These are phyloP conservation scores for Rhynchospora pubera DNA, from an alignment of 176 grass and related monocot species.

Conservation along the genomic window DNA sequence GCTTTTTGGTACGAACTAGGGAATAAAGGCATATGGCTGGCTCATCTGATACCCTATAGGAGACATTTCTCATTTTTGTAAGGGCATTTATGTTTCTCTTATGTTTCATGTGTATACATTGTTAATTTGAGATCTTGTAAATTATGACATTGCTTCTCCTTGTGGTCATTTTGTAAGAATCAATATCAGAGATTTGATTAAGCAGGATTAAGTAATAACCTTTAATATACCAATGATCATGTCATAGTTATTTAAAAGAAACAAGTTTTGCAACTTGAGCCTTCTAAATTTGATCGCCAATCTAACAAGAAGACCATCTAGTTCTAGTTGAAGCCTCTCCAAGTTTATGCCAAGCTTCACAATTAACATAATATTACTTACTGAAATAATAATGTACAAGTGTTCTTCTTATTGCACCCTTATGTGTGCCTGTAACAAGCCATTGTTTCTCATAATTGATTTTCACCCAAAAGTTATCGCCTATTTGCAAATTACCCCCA, in stretches of 20 bases:
- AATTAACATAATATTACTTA: constrained; percentile 24
- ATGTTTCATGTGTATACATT: background rate
- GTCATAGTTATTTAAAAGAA: constrained; percentile 97
- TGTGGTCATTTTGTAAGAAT: background rate
- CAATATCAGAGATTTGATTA: background rate
- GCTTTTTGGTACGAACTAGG: background rate
- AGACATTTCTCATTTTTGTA: background rate
- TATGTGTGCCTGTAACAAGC: background rate
- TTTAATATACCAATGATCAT: constrained; percentile 82
- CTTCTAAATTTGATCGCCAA: constrained; percentile 50
- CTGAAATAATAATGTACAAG: background rate
- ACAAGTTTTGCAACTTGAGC: constrained; percentile 57
- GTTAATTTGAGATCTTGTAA: background rate
- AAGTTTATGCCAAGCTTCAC: constrained; percentile 77
- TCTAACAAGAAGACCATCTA: constrained; percentile 61
- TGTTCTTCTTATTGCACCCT: background rate
- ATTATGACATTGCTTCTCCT: too few relatives aligned
- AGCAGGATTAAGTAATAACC: constrained; percentile 31
- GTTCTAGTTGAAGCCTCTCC: constrained; percentile 56
- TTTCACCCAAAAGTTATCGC: background rate
- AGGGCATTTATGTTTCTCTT: background rate
- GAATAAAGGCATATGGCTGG: background rate
- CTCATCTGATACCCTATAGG: background rate
- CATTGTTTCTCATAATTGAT: background rate
- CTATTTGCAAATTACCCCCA: background rate